Percentiles rank a stretch among this genome's conserved stretches.
These are phyloP conservation scores for Geranomyces michiganensis DNA, from an alignment of 192 early-diverging fungal species.

Conservation along the genomic window DNA sequence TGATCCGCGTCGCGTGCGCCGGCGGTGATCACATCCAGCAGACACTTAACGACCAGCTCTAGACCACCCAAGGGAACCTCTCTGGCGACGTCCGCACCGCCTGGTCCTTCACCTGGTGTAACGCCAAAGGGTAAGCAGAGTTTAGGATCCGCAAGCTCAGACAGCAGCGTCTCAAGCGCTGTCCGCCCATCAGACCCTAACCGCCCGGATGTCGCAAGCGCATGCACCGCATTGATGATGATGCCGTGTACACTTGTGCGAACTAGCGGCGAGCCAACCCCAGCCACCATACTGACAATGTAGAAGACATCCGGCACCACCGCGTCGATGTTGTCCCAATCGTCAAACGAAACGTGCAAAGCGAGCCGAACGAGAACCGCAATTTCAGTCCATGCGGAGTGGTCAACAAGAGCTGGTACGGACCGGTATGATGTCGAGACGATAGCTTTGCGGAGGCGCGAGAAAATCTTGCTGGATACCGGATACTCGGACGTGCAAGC, in stretches of 20 bases:
- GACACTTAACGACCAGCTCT: slow-evolving; percentile 60
- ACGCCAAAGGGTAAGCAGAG: slow-evolving; percentile 81
- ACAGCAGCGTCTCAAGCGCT: slow-evolving; percentile 64
- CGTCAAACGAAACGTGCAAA: slow-evolving; percentile 87
- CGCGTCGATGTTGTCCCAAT: slow-evolving; percentile 61
- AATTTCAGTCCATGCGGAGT: slow-evolving; percentile 91
- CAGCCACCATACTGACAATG: slow-evolving; percentile 81
- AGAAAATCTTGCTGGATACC: slow-evolving; percentile 74
- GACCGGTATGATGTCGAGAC: slow-evolving; percentile 75
- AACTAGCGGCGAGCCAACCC: slow-evolving; percentile 81
- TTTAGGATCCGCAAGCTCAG: slow-evolving; percentile 81
- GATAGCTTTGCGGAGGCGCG: slow-evolving; percentile 80
- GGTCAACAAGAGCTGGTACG: slow-evolving; percentile 72
- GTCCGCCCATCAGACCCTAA: slow-evolving; percentile 57
- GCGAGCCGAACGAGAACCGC: slow-evolving; percentile 85
- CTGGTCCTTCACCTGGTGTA: slow-evolving; percentile 23
- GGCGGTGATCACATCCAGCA: slow-evolving; percentile 64
- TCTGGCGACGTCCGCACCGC: slow-evolving; percentile 33
- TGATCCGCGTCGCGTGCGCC: slow-evolving; percentile 74
- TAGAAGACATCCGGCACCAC: slow-evolving; percentile 87
- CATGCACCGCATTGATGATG: slow-evolving; percentile 89
- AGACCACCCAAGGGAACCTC: slow-evolving; percentile 41
- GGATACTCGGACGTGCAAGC: slow-evolving; percentile 75
- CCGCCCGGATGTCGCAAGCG: slow-evolving; percentile 67
- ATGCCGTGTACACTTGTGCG: slow-evolving; percentile 92